Percentiles rank a stretch among this genome's conserved stretches.
phyloP scores from a whole-genome alignment of 352 stramenopile species.

The Globisporangium okanoganense region DNA sequence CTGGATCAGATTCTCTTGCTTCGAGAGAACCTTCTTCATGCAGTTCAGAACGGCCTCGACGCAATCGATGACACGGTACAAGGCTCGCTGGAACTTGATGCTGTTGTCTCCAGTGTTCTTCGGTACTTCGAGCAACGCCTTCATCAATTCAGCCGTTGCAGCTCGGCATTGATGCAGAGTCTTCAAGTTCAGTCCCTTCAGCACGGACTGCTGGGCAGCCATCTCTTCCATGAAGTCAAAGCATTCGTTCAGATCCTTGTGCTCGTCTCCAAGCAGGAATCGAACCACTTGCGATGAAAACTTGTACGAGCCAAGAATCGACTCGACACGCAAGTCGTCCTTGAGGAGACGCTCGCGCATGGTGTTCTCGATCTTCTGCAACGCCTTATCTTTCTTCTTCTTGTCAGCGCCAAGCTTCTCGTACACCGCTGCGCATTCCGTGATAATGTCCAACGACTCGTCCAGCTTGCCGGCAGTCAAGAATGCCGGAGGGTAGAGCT shows the following conservation, averaged over 20 bases:
- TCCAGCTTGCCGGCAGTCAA: constrained; percentile 85
- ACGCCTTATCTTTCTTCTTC: constrained; percentile 86
- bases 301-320: constrained; percentile 82
- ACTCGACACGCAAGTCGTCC: constrained; percentile 81
- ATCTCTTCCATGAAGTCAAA: constrained; percentile 87
- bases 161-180: constrained; percentile 71
- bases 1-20: constrained; percentile 86
- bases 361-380: constrained; percentile 84
- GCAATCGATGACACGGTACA: constrained; percentile 85
- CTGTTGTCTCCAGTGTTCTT: constrained; percentile 69
- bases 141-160: constrained; percentile 76
- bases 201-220: constrained; percentile 62
- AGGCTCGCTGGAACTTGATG: constrained; percentile 84
- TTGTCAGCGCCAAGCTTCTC: constrained; percentile 84
- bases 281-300: constrained; percentile 82
- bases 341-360: constrained; percentile 85
- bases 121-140: constrained; percentile 78
- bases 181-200: constrained; percentile 82
- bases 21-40: constrained; percentile 80
- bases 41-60: constrained; percentile 78
- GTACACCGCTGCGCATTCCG: constrained; percentile 72
- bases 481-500: constrained; percentile 84
- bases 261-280: constrained; percentile 77
- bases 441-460: constrained; percentile 84
- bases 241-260: constrained; percentile 79